These are phyloP conservation scores for Saccharomyces hybrid DNA, from an alignment of 1,139 yeast genomes.

Conservation along the genomic window DNA sequence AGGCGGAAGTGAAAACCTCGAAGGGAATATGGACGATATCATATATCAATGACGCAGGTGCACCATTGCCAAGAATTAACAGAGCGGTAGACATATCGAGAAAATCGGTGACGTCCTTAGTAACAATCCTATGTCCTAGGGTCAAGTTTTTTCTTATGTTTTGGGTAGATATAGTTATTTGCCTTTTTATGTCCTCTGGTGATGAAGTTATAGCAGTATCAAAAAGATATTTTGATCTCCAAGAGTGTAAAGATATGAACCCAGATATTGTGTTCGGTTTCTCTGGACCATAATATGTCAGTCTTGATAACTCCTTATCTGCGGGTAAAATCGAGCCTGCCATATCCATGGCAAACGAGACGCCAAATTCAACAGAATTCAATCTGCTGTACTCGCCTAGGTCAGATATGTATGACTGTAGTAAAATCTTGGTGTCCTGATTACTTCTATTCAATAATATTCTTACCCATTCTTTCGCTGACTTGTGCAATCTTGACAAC, in stretches of 20 bases:
- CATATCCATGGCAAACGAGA: slow-evolving; percentile 83
- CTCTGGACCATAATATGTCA: slow-evolving; percentile 27
- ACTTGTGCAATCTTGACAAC: slow-evolving; percentile 49
- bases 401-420: slow-evolving; percentile 65
- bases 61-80: slow-evolving; percentile 39
- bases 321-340: slow-evolving; percentile 63
- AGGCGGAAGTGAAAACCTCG: slow-evolving; percentile 48
- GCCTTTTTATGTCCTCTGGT: slow-evolving; percentile 19
- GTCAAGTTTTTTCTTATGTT: slow-evolving; percentile 18
- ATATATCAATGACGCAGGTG: slow-evolving; percentile 46
- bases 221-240: slow-evolving; percentile 48
- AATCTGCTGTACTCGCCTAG: slow-evolving; percentile 27
- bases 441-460: slow-evolving; percentile 48
- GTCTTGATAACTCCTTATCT: slow-evolving; percentile 47
- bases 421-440: slow-evolving; percentile 67
- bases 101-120: slow-evolving; percentile 35
- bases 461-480: slow-evolving; percentile 62
- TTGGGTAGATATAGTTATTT: slow-evolving; percentile 19
- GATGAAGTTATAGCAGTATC: slow-evolving; percentile 31
- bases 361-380: slow-evolving; percentile 58
- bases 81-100: slow-evolving; percentile 43
- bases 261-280: slow-evolving; percentile 59
- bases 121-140: slow-evolving; percentile 25
- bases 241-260: slow-evolving; percentile 69
- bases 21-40: slow-evolving; percentile 70